Percentiles rank a stretch among this genome's conserved stretches.
Conservation (phyloP, 139 green algal genomes). For the Haematococcus lacustris region DNA sequence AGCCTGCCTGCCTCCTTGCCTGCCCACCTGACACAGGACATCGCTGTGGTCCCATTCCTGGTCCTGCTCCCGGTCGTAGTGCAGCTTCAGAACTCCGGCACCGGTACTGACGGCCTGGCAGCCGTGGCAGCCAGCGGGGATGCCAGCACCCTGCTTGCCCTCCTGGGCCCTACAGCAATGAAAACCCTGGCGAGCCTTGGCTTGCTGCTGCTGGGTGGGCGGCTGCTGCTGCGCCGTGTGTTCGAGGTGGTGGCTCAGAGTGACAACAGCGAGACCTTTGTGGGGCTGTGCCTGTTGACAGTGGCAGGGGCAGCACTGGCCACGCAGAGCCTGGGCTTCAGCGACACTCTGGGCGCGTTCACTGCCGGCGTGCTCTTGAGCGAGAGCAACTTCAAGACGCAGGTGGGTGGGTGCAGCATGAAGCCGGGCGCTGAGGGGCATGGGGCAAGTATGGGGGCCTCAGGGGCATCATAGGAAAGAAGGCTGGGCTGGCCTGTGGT, state of each 20-base stretch:
- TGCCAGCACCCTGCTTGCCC: conserved; percentile 35
- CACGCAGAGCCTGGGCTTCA: conserved; percentile 80
- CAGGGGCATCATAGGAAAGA: no score
- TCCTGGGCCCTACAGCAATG: conserved; percentile 62
- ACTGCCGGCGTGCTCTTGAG: conserved; percentile 79
- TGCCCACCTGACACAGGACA: no score
- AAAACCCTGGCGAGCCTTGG: conserved; percentile 70
- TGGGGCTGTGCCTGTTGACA: conserved; percentile 86
- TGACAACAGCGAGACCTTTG: conserved; percentile 81
- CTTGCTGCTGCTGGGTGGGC: conserved; percentile 73
- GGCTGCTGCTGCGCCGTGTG: conserved; percentile 67
- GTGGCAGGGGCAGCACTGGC: conserved; percentile 78
- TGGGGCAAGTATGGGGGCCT: no score
- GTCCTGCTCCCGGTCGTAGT: conserved; percentile 74
- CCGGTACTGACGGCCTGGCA: not conserved
- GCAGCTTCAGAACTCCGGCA: not conserved
- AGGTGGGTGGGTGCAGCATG: conserved; percentile 42
- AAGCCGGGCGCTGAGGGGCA: no score
- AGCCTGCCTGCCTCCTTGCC: no score
- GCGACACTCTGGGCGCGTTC: conserved; percentile 89
- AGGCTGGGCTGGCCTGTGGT: no score
- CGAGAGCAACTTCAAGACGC: conserved; percentile 80
- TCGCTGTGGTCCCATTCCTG: conserved; percentile 88
- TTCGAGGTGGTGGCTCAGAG: conserved; percentile 61
- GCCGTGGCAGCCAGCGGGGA: not conserved